Conservation (phyloP, 1,139 yeast species). For the Yarrowia galli region DNA sequence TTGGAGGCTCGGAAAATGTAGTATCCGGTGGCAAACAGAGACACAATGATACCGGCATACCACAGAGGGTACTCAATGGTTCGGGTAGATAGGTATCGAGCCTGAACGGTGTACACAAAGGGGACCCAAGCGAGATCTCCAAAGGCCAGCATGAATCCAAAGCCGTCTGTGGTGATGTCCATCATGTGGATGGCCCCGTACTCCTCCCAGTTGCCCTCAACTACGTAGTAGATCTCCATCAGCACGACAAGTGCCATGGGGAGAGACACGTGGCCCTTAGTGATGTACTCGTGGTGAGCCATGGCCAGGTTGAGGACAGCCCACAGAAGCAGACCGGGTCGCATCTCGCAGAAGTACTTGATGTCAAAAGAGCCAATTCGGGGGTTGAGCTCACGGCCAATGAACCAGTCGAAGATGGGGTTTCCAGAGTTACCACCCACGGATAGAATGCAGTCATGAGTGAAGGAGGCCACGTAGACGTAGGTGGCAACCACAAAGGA, state of each 20-base stretch:
- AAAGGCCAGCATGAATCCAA: conserved; percentile 93
- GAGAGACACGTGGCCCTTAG: conserved; percentile 67
- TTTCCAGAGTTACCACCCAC: conserved; percentile 86
- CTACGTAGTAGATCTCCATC: conserved; percentile 80
- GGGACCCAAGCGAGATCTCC: conserved; percentile 97
- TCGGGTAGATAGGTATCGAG: conserved; percentile 77
- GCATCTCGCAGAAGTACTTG: conserved; percentile 88
- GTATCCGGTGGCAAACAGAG: conserved; percentile 66
- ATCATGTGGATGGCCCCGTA: conserved; percentile 91
- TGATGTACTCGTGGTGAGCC: conserved; percentile 78
- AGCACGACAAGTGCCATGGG: conserved; percentile 72
- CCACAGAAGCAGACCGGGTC: conserved; percentile 95
- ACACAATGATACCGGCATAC: conserved; percentile 53
- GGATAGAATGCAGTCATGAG: conserved; percentile 79
- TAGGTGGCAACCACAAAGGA: conserved; percentile 67
- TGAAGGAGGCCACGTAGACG: conserved; percentile 71
- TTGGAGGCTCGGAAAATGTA: conserved; percentile 85
- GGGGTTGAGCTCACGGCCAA: conserved; percentile 96
- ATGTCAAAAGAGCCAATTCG: conserved; percentile 85
- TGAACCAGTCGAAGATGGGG: conserved; percentile 87
- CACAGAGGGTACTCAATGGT: conserved; percentile 64
- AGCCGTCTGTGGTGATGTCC: conserved; percentile 95
- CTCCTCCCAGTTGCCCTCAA: conserved; percentile 93
- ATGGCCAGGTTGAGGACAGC: conserved; percentile 77
- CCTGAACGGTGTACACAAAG: conserved; percentile 85